Percentiles rank a stretch among this genome's conserved stretches.
phyloP scores from a whole-genome alignment of 2,329 filamentous ascomycete genomes.

The Penicillium rolfsii region DNA sequence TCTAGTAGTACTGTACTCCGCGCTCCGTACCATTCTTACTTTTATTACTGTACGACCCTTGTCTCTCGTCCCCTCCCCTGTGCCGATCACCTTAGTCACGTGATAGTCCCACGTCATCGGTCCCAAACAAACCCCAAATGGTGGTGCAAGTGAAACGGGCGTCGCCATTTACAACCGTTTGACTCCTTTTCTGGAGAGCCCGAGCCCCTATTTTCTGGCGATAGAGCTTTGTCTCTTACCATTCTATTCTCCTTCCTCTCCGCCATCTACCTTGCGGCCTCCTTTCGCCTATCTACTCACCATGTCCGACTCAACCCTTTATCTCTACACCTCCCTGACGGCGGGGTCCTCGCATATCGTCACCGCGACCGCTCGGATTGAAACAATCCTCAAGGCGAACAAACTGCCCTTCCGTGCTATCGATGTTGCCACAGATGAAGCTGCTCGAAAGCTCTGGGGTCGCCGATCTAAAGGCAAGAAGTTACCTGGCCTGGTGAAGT shows the following conservation, averaged over 20 bases:
- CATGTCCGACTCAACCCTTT: conserved; percentile 66
- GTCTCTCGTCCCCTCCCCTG: background rate
- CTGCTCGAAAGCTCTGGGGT: conserved; percentile 85
- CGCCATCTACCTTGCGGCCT: background rate
- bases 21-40: no score
- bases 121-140: background rate
- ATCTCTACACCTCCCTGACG: conserved; percentile 94
- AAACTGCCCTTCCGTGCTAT: conserved; percentile 90
- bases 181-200: no score
- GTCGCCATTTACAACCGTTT: background rate
- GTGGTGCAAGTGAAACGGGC: background rate
- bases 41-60: no score
- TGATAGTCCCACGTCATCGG: conserved; percentile 3
- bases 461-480: conserved; percentile 83
- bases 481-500: conserved; percentile 85
- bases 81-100: background rate
- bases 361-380: conserved; percentile 90
- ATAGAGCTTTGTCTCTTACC: background rate
- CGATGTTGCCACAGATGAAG: conserved; percentile 87
- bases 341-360: conserved; percentile 95
- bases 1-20: no score
- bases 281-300: conserved; percentile 8
- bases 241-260: background rate
- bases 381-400: conserved; percentile 95
- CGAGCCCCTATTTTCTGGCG: background rate